A percentile compares a stretch with the other conserved stretches of the same genome.
phyloP scores from a whole-genome alignment of 495 filamentous ascomycete species.

The Lepraria neglecta region DNA sequence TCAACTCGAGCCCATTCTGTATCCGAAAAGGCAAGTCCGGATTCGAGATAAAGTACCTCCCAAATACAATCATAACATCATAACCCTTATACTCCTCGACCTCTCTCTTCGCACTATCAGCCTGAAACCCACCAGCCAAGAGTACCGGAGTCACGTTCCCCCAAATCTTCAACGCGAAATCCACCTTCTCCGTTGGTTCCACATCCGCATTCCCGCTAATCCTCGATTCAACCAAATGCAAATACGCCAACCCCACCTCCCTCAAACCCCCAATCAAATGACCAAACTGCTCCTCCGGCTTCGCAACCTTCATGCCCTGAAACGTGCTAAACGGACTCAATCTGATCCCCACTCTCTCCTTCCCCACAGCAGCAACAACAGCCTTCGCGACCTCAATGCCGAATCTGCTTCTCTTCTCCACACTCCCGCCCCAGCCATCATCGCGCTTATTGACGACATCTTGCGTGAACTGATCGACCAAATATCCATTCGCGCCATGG shows the following conservation, averaged over 20 bases:
- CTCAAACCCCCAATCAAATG: constrained; percentile 50
- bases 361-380: constrained; percentile 57
- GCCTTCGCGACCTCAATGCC: constrained; percentile 57
- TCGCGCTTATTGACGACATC: constrained; percentile 55
- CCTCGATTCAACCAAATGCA: constrained; percentile 57
- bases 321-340: constrained; percentile 59
- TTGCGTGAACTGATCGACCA: constrained; percentile 69
- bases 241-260: constrained; percentile 54
- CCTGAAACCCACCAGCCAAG: constrained; percentile 53
- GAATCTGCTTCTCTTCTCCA: constrained; percentile 65
- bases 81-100: constrained; percentile 51
- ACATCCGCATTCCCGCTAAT: constrained; percentile 42
- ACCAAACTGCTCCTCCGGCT: constrained; percentile 57
- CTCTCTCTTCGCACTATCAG: constrained; percentile 42
- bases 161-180: constrained; percentile 48
- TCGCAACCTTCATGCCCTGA: constrained; percentile 62
- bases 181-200: constrained; percentile 42
- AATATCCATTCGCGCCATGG: constrained; percentile 67
- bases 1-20: constrained; percentile 49
- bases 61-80: constrained; percentile 42
- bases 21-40: constrained; percentile 65
- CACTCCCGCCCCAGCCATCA: constrained; percentile 63
- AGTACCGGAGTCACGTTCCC: constrained; percentile 48
- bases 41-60: constrained; percentile 53
- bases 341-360: constrained; percentile 55